These are phyloP conservation scores for Eremothecium sinecaudum DNA, from an alignment of 1,139 yeast species.

Conservation along the genomic window DNA sequence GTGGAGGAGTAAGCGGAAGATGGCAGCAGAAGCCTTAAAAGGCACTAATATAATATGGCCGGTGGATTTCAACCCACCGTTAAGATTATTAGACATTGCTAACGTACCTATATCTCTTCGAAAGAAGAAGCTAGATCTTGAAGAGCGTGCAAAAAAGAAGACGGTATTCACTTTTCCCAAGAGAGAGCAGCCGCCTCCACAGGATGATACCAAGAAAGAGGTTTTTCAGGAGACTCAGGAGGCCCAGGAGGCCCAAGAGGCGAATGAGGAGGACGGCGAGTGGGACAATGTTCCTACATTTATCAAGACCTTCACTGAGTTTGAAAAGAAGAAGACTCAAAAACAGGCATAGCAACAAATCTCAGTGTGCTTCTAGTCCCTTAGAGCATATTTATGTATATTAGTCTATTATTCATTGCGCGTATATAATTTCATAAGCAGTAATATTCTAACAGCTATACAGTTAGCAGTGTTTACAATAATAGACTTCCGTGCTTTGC, in stretches of 20 bases:
- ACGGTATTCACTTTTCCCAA: slow-evolving; percentile 30
- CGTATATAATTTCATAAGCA: too few relatives aligned
- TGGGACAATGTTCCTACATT: slow-evolving; percentile 71
- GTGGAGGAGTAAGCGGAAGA: slow-evolving; percentile 54
- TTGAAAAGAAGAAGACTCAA: slow-evolving; percentile 57
- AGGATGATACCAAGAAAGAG: slow-evolving; percentile 24
- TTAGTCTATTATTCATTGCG: too few relatives aligned
- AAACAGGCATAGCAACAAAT: slow-evolving; percentile 16
- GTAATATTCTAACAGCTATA: too few relatives aligned
- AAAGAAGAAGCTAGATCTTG: slow-evolving; percentile 20
- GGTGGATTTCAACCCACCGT: slow-evolving; percentile 65
- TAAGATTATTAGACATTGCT: slow-evolving; percentile 32
- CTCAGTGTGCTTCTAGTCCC: background rate
- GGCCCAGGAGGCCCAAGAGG: slow-evolving; percentile 27
- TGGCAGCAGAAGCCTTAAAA: slow-evolving; percentile 53
- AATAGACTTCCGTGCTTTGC: too few relatives aligned
- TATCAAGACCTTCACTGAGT: slow-evolving; percentile 72
- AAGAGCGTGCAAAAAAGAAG: slow-evolving; percentile 19
- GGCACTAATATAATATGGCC: slow-evolving; percentile 65
- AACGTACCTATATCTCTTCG: slow-evolving; percentile 35
- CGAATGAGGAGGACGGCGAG: slow-evolving; percentile 34
- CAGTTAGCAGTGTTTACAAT: too few relatives aligned
- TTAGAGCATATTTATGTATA: slow-evolving; percentile 85
- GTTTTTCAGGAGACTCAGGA: slow-evolving; percentile 9
- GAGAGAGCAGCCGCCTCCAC: slow-evolving; percentile 25